These are phyloP conservation scores for Epichloe sp. DNA, from an alignment of 2,329 filamentous ascomycete genomes.

Conservation along the genomic window DNA sequence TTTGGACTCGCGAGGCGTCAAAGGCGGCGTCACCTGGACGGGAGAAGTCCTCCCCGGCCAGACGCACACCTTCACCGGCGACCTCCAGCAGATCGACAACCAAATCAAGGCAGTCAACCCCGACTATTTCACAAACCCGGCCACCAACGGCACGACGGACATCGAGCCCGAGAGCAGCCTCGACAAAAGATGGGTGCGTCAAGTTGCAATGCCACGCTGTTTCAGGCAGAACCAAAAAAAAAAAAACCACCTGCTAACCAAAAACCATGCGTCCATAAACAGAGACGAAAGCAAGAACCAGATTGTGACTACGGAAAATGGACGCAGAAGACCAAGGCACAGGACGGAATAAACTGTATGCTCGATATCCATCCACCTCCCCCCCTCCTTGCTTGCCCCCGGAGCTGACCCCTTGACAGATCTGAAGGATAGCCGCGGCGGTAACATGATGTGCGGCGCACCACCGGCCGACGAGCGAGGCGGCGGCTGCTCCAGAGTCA, in stretches of 20 bases:
- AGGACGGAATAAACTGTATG: background rate
- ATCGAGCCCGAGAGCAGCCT: background rate
- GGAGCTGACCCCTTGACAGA: background rate
- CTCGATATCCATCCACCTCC: no score
- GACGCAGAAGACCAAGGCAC: background rate
- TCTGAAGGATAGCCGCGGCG: background rate
- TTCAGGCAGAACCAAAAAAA: no score
- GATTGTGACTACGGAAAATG: background rate
- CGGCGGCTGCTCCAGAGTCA: conserved; percentile 1
- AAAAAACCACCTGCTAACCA: background rate
- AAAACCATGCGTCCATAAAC: background rate
- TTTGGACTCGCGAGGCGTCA: background rate
- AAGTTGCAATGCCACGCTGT: background rate
- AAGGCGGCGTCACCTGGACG: background rate
- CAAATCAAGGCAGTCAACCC: background rate
- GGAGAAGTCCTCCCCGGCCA: background rate
- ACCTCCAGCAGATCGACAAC: background rate
- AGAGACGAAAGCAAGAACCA: background rate
- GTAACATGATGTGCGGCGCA: background rate
- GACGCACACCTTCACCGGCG: background rate
- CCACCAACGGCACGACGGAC: background rate
- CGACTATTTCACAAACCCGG: background rate
- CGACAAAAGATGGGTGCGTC: conserved; percentile 1
- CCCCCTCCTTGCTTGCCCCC: no score
- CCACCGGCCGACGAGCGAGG: background rate